Evolutionary conservation across 2,329 filamentous ascomycete species (phyloP), one percentile per base, ranked within the genome.

Genomic region (Sporothrix luriei): DNA sequence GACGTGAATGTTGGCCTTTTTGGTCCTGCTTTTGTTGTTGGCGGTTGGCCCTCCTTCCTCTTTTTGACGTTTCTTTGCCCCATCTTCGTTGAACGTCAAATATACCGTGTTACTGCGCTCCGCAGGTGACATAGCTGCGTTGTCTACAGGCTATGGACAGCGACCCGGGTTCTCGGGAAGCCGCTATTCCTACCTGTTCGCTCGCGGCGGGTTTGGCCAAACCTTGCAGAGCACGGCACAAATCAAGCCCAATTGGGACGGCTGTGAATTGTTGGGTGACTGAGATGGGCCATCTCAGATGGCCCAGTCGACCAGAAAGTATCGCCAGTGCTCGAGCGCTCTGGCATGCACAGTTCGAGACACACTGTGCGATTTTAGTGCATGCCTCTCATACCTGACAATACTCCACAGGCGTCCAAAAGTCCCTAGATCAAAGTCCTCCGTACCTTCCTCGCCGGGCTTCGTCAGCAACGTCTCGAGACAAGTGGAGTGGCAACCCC

Each of bases 131-230:
- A n/a, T 65, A 55, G 65, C 26, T 68, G 66, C 66, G 52, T 29
- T 29, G 49, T 51, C 29, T 33, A 33, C 5, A 51, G 16, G 13
- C 52, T n/a, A 48, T 48, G 49, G 24, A 14, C n/a, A 70, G 59
- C 33, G 68, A 67, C 29, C 68, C 68, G 48, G 54, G 52, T 49
- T 61, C 46, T 67, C 64, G 68, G 68, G 68, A 70, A 46, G 62
- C 52, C 61, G 62, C 68, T 66, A 48, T 52, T 66, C 21, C 61
- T 64, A 13, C 29, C 21, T 38, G 46, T 26, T 59, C 38, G 54
- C 24, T 40, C 52, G 40, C 51, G 52, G 21, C 43, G 43, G 21
- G 26, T 24, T 26, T 29, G 19, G 57, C 57, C 57, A 62, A 62
- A 26, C 38, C 57, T 21, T 62, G 46, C 57, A 14, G 38, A 46